Conservation (phyloP, 2,329 filamentous ascomycete species). For the Paecilomyces sp. region DNA sequence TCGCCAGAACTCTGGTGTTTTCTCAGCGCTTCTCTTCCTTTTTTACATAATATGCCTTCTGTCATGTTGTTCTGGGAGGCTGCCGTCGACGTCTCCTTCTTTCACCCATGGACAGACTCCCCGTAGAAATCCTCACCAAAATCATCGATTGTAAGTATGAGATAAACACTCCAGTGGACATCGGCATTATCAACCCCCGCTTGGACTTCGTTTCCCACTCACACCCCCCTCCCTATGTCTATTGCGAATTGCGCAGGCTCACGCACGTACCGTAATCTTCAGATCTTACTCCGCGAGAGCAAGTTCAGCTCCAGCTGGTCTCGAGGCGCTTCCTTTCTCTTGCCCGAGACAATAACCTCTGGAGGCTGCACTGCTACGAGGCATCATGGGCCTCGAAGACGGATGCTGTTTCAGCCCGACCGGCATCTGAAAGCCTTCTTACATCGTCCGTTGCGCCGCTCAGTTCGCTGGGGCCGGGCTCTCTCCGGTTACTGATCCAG, state of each 20-base stretch:
- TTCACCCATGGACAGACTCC: conserved; percentile 47
- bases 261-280: conserved; percentile 2
- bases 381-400: conserved; percentile 60
- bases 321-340: conserved; percentile 60
- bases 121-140: conserved; percentile 58
- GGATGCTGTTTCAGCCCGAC: conserved; percentile 10
- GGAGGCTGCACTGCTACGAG: conserved; percentile 69
- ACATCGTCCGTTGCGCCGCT: conserved; percentile 27
- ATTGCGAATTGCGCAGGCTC: conserved; percentile 3
- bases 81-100: conserved; percentile 13
- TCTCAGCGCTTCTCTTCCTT: not conserved
- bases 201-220: conserved; percentile 1
- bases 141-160: conserved; percentile 52
- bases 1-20: not conserved
- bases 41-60: not conserved
- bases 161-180: not conserved
- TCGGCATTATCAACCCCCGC: not conserved
- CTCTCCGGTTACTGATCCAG: conserved; percentile 27
- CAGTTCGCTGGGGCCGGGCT: conserved; percentile 22
- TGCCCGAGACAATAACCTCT: conserved; percentile 67
- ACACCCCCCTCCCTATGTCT: conserved; percentile 11
- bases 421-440: conserved; percentile 42
- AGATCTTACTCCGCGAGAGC: conserved; percentile 59
- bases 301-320: conserved; percentile 62
- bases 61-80: not conserved